A percentile compares a stretch with the other conserved stretches of the same genome.
These are phyloP conservation scores for Paxillus involutus DNA, from an alignment of 768 basidiomycete genomes.

Conservation along the genomic window DNA sequence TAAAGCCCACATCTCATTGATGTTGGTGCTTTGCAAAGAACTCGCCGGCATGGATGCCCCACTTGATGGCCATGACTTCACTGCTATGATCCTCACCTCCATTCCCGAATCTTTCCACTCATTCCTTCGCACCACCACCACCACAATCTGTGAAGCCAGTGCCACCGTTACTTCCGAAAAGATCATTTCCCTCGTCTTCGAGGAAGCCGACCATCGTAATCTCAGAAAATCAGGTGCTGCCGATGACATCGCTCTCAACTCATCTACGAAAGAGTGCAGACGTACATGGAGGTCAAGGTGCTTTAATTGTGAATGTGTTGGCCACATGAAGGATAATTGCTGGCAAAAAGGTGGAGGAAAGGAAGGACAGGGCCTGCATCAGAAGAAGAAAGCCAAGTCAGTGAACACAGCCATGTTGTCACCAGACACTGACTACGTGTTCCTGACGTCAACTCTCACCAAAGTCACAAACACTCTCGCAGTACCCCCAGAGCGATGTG, in stretches of 20 bases:
- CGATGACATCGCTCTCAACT: neutral
- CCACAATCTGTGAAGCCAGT: neutral
- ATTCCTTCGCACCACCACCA: neutral
- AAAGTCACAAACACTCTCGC: neutral
- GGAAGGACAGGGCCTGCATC: slow-evolving; percentile 35
- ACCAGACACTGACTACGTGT: neutral
- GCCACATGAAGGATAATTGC: slow-evolving; percentile 30
- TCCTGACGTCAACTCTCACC: neutral
- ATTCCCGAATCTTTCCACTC: neutral
- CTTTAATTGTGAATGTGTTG: slow-evolving; percentile 25
- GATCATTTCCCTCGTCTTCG: neutral
- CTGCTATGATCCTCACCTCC: too few relatives aligned
- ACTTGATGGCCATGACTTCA: too few relatives aligned
- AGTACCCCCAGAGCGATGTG: neutral
- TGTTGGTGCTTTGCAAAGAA: neutral
- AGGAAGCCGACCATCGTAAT: neutral
- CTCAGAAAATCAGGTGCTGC: neutral
- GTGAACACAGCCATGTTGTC: neutral
- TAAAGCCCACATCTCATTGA: neutral
- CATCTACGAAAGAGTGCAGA: neutral
- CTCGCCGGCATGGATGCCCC: too few relatives aligned
- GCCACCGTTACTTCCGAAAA: neutral
- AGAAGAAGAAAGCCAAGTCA: slow-evolving; percentile 13
- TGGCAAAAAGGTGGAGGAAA: slow-evolving; percentile 35
- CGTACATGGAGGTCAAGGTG: neutral